Evolutionary conservation across 2,329 filamentous ascomycete species (phyloP).

Genomic region (Fusarium subglutinans): DNA sequence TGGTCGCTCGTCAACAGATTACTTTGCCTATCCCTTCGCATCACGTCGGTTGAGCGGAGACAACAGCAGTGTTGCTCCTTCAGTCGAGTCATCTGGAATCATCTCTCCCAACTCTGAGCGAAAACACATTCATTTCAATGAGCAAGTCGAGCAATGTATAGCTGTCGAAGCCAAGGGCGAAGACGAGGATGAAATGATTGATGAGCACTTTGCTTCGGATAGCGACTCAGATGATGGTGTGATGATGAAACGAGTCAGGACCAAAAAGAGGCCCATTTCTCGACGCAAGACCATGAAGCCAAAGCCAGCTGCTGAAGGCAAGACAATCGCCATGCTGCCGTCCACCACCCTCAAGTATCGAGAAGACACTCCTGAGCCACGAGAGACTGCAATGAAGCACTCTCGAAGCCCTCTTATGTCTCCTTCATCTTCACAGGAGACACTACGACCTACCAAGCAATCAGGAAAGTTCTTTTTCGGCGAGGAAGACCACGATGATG

Average conservation of each 20-base stretch:
- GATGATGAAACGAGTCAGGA: conserved; percentile 78
- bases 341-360: conserved; percentile 88
- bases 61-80: conserved; percentile 70
- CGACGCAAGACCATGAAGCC: conserved; percentile 50
- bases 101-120: conserved; percentile 71
- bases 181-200: conserved; percentile 74
- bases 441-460: conserved; percentile 74
- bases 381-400: conserved; percentile 71
- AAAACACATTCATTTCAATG: conserved; percentile 95
- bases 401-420: conserved; percentile 65
- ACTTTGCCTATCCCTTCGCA: conserved; percentile 71
- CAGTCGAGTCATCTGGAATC: conserved; percentile 75
- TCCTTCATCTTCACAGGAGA: conserved; percentile 84
- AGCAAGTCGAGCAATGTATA: conserved; percentile 95
- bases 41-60: conserved; percentile 69
- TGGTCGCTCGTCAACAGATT: conserved; percentile 74
- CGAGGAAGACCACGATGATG: conserved; percentile 68
- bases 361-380: conserved; percentile 76
- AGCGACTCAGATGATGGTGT: conserved; percentile 81
- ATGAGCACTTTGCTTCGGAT: conserved; percentile 63
- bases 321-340: conserved; percentile 87
- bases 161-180: conserved; percentile 88
- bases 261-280: conserved; percentile 62
- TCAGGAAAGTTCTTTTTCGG: conserved; percentile 71
- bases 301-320: conserved; percentile 69